Percentiles rank a stretch among this genome's conserved stretches.
Conservation (phyloP, 202 grass and related monocot species). For the Musa balbisiana region DNA sequence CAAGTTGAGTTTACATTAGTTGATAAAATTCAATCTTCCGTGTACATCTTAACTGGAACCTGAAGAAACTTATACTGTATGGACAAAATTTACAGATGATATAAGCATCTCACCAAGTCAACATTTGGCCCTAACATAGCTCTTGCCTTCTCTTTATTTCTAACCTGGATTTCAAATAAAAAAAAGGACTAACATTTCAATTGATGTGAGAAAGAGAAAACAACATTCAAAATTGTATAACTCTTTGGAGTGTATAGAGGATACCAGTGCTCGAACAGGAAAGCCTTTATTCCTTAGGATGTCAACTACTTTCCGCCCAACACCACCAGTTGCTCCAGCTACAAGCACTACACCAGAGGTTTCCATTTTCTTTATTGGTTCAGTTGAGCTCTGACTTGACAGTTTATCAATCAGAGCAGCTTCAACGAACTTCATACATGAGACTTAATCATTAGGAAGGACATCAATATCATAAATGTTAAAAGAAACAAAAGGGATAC, state of each 20-base stretch:
- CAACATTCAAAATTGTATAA: background rate
- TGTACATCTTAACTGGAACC: background rate
- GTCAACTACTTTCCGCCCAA: slow-evolving; percentile 68
- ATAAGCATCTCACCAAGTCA: slow-evolving; percentile 50
- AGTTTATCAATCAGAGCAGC: slow-evolving; percentile 59
- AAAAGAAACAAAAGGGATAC: slow-evolving; percentile 5
- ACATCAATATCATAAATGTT: background rate
- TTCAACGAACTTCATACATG: slow-evolving; percentile 48
- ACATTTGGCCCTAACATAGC: slow-evolving; percentile 70
- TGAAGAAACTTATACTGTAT: background rate
- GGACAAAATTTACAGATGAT: slow-evolving; percentile 11
- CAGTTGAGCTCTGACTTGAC: slow-evolving; percentile 30
- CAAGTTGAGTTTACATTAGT: background rate
- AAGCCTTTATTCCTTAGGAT: slow-evolving; percentile 56
- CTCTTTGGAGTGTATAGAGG: slow-evolving; percentile 1
- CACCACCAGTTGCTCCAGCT: slow-evolving; percentile 77
- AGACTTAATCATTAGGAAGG: background rate
- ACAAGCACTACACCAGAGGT: slow-evolving; percentile 53
- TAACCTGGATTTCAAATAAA: slow-evolving; percentile 41
- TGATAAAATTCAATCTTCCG: background rate
- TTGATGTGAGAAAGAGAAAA: background rate
- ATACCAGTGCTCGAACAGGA: slow-evolving; percentile 79
- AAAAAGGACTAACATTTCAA: background rate
- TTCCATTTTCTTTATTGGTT: slow-evolving; percentile 50
- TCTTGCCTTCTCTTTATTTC: slow-evolving; percentile 87